These are phyloP conservation scores for Dendrocalamus sinicus DNA, from an alignment of 176 grass and related monocot species.

Conservation along the genomic window DNA sequence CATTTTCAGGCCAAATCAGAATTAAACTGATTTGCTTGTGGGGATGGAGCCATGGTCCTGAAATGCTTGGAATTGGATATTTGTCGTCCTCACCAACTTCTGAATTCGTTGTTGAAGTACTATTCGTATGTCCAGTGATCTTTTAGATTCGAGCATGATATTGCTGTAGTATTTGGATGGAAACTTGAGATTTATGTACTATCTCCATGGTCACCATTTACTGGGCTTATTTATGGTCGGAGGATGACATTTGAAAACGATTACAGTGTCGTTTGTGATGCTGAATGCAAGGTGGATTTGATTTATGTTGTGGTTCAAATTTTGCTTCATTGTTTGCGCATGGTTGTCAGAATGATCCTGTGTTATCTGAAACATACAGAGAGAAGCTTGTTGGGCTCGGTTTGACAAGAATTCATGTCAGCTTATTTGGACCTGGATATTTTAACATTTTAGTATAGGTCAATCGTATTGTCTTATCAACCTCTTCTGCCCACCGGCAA, in stretches of 20 bases:
- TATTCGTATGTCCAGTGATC: not conserved
- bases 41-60: conserved; percentile 14
- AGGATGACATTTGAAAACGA: not conserved
- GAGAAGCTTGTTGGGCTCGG: not conserved
- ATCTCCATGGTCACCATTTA: not conserved
- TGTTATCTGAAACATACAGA: not conserved
- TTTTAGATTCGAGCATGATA: not conserved
- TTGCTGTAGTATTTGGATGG: conserved; percentile 28
- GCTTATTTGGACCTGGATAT: no score
- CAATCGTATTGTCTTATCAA: no score
- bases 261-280: not conserved
- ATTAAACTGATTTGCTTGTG: not conserved
- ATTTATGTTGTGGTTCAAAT: not conserved
- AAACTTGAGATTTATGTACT: conserved; percentile 15
- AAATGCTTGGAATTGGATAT: conserved; percentile 11
- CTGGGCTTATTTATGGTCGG: not conserved
- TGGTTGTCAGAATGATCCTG: not conserved
- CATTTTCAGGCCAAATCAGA: conserved; percentile 48
- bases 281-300: conserved; percentile 1
- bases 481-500: no score
- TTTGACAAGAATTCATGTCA: no score
- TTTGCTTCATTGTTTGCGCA: not conserved
- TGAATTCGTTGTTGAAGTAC: not conserved
- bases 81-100: not conserved
- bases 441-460: no score